Conservation (phyloP, 116 monocot genomes). For the Thalassia testudinum region DNA sequence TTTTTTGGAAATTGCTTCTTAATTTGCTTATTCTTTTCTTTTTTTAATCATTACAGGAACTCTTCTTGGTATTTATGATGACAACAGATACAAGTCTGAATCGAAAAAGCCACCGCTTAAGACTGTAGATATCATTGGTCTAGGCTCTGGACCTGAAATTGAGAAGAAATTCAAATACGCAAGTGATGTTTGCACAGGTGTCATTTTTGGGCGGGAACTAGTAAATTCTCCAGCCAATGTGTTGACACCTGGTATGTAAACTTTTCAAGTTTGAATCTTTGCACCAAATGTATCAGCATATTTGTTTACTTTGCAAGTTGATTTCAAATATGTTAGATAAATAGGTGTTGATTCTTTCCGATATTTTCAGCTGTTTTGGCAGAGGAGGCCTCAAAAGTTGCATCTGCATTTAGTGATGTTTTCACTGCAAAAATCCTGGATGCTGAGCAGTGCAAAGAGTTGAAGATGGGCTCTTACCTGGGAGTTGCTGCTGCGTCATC, state of each 20-base stretch:
- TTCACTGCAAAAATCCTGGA: constrained; percentile 88
- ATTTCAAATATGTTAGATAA: no score
- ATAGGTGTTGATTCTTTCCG: background rate
- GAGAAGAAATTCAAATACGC: constrained; percentile 70
- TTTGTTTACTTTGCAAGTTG: no score
- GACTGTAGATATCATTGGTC: constrained; percentile 77
- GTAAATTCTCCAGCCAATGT: constrained; percentile 99
- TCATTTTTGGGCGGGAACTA: constrained; percentile 89
- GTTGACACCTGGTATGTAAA: constrained; percentile 70
- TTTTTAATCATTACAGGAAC: constrained; percentile 28
- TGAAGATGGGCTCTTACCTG: constrained; percentile 95
- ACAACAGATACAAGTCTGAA: constrained; percentile 81
- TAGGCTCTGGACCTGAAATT: constrained; percentile 59
- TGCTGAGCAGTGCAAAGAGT: constrained; percentile 60
- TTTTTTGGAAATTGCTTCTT: background rate
- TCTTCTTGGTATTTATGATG: constrained; percentile 70
- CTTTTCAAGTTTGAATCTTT: background rate
- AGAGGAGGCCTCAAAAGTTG: constrained; percentile 89
- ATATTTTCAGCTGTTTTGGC: constrained; percentile 51
- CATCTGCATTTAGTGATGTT: constrained; percentile 67
- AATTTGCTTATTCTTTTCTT: background rate
- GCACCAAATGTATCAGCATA: background rate
- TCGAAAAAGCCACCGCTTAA: constrained; percentile 58
- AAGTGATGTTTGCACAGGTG: constrained; percentile 59
- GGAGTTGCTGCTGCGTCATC: constrained; percentile 92